Evolutionary conservation across 768 basidiomycete species (phyloP).

Genomic region (Podaxis sp.): DNA sequence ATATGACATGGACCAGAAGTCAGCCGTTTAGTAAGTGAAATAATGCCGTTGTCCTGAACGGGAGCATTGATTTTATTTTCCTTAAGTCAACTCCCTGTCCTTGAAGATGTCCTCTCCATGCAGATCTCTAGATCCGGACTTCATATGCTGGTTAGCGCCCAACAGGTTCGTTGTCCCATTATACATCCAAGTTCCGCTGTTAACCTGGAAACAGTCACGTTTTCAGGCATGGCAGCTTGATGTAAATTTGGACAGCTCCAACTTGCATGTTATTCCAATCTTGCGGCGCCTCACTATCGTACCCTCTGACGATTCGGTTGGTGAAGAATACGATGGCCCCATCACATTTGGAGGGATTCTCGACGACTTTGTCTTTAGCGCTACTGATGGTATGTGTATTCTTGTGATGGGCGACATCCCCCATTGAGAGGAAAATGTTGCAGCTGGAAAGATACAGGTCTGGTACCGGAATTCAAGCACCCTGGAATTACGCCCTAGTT

Average conservation of each 20-base stretch:
- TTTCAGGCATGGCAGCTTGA: slow-evolving; percentile 8
- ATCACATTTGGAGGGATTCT: neutral
- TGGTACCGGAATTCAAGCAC: neutral
- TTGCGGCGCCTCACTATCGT: neutral
- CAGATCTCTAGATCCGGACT: slow-evolving; percentile 5
- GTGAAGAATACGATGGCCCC: neutral
- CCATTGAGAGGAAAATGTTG: neutral
- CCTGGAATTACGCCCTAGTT: neutral
- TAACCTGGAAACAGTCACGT: neutral
- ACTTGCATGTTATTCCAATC: slow-evolving; percentile 2
- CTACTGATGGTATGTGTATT: neutral
- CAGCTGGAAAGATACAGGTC: slow-evolving; percentile 1
- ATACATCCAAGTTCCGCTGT: no score
- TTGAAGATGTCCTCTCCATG: slow-evolving; percentile 1
- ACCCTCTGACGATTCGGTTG: neutral
- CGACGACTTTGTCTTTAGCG: neutral
- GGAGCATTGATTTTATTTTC: neutral
- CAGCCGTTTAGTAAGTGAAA: neutral
- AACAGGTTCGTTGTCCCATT: neutral
- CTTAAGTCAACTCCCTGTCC: neutral
- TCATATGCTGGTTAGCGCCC: slow-evolving; percentile 1
- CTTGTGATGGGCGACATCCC: neutral
- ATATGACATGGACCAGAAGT: slow-evolving; percentile 8
- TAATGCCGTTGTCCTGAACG: neutral
- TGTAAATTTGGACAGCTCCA: slow-evolving; percentile 7